Evolutionary conservation across 768 basidiomycete genomes (phyloP), one percentile per base, ranked within the genome.

Genomic region (Leccinum fibrillosum): DNA sequence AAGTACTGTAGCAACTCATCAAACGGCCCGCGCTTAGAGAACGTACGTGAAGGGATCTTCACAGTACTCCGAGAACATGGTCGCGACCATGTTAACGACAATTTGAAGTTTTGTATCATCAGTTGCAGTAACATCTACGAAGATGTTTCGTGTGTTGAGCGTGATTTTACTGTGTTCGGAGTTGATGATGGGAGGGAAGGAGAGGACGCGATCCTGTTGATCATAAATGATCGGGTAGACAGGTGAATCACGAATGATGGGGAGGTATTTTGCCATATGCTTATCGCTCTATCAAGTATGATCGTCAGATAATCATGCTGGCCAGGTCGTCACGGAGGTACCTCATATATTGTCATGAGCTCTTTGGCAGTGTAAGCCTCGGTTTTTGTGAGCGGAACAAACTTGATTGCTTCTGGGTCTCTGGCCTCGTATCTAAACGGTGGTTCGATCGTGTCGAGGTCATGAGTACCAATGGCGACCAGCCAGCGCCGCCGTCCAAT

Each of bases 31-130:
- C 8, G 34, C 6, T 19, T 2, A 0, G 3, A 32, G 21, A 30
- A 65, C 92, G 62, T 74, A 98, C 95, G 91, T 87, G 83, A 88
- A 98, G 4, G 94, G 92, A 44, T 92, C 85, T 60, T 84, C 83
- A 71, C 92, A 94, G 70, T 99, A 97, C 74, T 98, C 95, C 2
- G 96, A 89, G 75, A 99, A 99, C 95, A 98, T 96, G n/a, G 92
- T 89, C 2, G 89, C 79, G 12, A 99, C 85, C 60, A 98, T 95
- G 72, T 95, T 97, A 50, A 94, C 84, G 53, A 98, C 97, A 51
- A 98, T 95, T 62, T 89, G 86, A 59, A 99, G 85, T 75, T 99
- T 99, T 28, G 96, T 98, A 69, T 91, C 83, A 69, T 99, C 97
- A 17, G 94, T 97, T 3, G 95, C 95, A 9, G 97, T 98, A 30